Evolutionary conservation across 345 rosid genomes (phyloP), one percentile per base, ranked within the genome.

Genomic region (Mercurialis annua): DNA sequence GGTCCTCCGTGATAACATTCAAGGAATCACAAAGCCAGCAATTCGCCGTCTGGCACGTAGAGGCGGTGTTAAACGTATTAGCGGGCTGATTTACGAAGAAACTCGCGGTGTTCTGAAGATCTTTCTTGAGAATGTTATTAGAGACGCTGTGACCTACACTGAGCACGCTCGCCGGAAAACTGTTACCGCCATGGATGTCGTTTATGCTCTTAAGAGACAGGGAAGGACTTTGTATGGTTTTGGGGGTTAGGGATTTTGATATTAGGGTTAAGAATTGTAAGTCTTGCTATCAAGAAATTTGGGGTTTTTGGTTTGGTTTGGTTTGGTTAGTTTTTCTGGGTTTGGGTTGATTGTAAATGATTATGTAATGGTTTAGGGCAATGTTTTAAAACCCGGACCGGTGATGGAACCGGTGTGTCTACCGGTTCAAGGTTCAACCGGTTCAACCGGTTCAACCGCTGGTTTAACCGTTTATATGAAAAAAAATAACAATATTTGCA

Each of bases 131-230:
- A 65, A 65, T 33, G 68, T 65, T 15, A 65, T 65, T 14, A 65
- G 68, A 34, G 69, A 65, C 3, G 69, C 69, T 9, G 69, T 65
- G 12, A 65, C 69, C n/a, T 65, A 66, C 61, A 66, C 70, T 2
- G 70, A 66, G 48, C 70, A 66, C 11, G 70, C 70, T 27, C 70
- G 70, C 51, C 70, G 70, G 7, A 59, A 68, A 59, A 68, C 72
- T 2, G 72, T 68, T 6, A 68, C 72, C 2, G 73, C 73, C 73
- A 69, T 69, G 73, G 73, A 69, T 36, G 73, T 69, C 24, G 73
- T 69, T 12, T 69, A 69, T 17, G 73, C 73, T 0, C 73, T 69
- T 26, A 69, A 69, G 60, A 61, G 73, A 49, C 73, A 69, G 31
- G 73, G 73, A 12, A 60, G 73, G 40, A 69, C 73, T 15, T 21